These are phyloP conservation scores for Morella rubra DNA, from an alignment of 306 rosid genomes.

Conservation along the genomic window DNA sequence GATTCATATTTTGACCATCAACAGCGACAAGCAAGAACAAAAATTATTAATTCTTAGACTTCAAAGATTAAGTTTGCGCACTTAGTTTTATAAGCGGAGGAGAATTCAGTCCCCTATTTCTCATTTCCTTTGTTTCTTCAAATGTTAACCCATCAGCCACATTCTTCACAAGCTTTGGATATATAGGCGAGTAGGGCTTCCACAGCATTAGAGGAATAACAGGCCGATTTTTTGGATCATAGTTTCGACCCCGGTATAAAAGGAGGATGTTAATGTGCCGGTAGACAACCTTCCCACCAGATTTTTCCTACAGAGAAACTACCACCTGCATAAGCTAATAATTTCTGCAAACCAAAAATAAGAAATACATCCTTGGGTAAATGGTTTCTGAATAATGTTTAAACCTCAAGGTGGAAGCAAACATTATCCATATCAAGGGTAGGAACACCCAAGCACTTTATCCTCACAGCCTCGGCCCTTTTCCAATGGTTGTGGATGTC, in stretches of 20 bases:
- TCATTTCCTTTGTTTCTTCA: conserved; percentile 72
- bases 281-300: conserved; percentile 73
- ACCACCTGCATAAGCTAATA: conserved; percentile 31
- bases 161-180: conserved; percentile 86
- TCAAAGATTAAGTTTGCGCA: conserved; percentile 40
- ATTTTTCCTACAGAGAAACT: conserved; percentile 65
- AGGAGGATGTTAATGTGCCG: conserved; percentile 66
- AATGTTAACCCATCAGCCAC: conserved; percentile 61
- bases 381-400: conserved; percentile 5
- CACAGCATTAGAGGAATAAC: conserved; percentile 83
- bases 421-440: conserved; percentile 88
- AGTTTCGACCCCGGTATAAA: conserved; percentile 72
- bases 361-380: not conserved
- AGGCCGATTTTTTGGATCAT: conserved; percentile 66
- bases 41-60: not conserved
- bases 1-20: not conserved
- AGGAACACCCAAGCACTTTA: conserved; percentile 95
- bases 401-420: conserved; percentile 91
- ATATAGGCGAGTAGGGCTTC: conserved; percentile 92
- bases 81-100: conserved; percentile 75
- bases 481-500: conserved; percentile 95
- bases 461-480: conserved; percentile 91
- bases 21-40: not conserved
- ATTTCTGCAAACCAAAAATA: conserved; percentile 14
- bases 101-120: conserved; percentile 66